A percentile compares a stretch with the other conserved stretches of the same genome.
phyloP scores from a whole-genome alignment of 2,329 filamentous ascomycete genomes.

The Penicillium janthinellum region DNA sequence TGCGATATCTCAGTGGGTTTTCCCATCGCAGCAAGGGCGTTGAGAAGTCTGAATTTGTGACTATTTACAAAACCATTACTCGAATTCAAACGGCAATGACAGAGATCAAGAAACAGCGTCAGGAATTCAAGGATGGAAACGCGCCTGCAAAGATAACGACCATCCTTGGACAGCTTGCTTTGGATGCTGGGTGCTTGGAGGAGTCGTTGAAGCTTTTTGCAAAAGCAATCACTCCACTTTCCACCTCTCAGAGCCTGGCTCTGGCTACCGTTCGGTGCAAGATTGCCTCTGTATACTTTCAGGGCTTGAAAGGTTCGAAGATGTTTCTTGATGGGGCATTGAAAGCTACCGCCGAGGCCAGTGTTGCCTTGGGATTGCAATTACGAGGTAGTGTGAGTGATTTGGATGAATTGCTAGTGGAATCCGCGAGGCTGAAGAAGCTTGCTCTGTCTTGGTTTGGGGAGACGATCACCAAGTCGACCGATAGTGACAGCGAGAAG shows the following conservation, averaged over 20 bases:
- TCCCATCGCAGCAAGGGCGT: constrained; percentile 36
- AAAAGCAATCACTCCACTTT: constrained; percentile 35
- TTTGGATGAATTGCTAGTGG: constrained; percentile 48
- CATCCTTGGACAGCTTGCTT: constrained; percentile 43
- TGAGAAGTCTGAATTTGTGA: constrained; percentile 41
- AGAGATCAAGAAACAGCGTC: constrained; percentile 31
- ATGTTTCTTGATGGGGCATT: constrained; percentile 25
- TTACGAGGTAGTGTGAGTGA: constrained; percentile 44
- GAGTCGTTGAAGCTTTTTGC: constrained; percentile 42
- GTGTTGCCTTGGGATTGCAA: constrained; percentile 36
- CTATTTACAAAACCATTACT: constrained; percentile 39
- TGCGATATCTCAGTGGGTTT: constrained; percentile 43
- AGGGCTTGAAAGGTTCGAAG: constrained; percentile 29
- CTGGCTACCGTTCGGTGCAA: constrained; percentile 43
- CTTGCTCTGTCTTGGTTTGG: constrained; percentile 42
- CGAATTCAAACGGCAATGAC: constrained; percentile 37
- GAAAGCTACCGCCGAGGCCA: constrained; percentile 37
- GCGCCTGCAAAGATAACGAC: constrained; percentile 38
- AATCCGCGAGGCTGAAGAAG: constrained; percentile 48
- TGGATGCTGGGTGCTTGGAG: constrained; percentile 43
- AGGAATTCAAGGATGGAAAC: constrained; percentile 25
- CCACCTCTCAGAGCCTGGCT: constrained; percentile 35
- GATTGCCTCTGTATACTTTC: constrained; percentile 42
- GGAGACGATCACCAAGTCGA: constrained; percentile 28
- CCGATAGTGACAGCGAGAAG: constrained; percentile 17